phyloP scores from a whole-genome alignment of 441 rosid genomes.

The Cnidoscolus chayamansa region DNA sequence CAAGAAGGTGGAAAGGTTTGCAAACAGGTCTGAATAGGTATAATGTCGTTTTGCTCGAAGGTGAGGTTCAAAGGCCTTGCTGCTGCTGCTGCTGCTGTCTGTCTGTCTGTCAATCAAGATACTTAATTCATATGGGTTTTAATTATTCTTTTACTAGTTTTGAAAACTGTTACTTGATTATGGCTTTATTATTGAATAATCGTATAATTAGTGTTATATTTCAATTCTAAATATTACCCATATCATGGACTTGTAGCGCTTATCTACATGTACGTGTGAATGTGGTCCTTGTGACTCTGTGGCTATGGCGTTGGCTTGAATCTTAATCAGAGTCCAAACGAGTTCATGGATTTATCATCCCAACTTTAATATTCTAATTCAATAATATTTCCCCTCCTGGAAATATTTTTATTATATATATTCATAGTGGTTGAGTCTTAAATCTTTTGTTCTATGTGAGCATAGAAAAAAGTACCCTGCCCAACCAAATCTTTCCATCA shows the following conservation, averaged over 20 bases:
- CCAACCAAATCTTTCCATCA: too few species aligned
- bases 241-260: not conserved
- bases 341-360: not conserved
- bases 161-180: not conserved
- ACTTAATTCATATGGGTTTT: not conserved
- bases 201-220: not conserved
- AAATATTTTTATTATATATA: too few species aligned
- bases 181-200: conserved; percentile 1
- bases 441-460: too few species aligned
- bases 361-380: not conserved
- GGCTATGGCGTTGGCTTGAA: not conserved
- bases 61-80: conserved; percentile 12
- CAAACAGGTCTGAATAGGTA: conserved; percentile 58
- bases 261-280: not conserved
- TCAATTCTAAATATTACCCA: not conserved
- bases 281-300: not conserved
- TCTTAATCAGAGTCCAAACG: not conserved
- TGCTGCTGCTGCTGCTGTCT: too few species aligned
- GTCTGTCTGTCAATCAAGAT: not conserved
- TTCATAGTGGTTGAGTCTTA: too few species aligned
- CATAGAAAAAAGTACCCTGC: too few species aligned
- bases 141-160: not conserved
- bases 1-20: conserved; percentile 87
- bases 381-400: too few species aligned
- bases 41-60: not conserved